Percentiles rank a stretch among this genome's conserved stretches.
Evolutionary conservation across 2,329 filamentous ascomycete genomes (phyloP).

Genomic region (Pseudogymnoascus sp.): DNA sequence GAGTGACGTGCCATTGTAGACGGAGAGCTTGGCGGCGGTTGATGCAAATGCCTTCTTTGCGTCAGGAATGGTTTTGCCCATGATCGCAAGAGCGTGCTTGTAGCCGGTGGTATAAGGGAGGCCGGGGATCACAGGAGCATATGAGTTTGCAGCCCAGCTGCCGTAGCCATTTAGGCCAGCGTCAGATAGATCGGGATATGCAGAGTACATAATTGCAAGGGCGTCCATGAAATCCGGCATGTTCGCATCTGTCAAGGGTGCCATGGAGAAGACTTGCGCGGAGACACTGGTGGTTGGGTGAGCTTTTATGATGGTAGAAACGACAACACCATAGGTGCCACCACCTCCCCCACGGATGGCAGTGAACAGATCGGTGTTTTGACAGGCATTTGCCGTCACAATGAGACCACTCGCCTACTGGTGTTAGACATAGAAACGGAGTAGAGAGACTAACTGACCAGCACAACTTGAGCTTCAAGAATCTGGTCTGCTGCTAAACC

Average conservation of each 20-base stretch:
- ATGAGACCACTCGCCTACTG: conserved; percentile 25
- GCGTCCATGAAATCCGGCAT: conserved; percentile 23
- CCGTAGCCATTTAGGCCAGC: conserved; percentile 24
- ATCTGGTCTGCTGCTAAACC: conserved; percentile 37
- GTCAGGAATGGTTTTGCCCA: conserved; percentile 21
- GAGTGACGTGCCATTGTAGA: conserved; percentile 17
- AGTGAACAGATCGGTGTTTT: conserved; percentile 31
- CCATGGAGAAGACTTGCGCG: conserved; percentile 20
- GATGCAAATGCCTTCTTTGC: conserved; percentile 18
- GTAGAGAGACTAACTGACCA: conserved; percentile 13
- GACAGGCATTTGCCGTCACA: conserved; percentile 28
- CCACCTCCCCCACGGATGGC: conserved; percentile 34
- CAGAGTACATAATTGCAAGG: conserved; percentile 24
- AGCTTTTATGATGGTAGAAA: conserved; percentile 33
- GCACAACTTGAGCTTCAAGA: conserved; percentile 34
- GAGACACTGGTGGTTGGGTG: conserved; percentile 28
- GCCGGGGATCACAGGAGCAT: conserved; percentile 19
- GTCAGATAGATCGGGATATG: conserved; percentile 26
- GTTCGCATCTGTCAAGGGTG: conserved; percentile 18
- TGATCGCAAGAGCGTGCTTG: conserved; percentile 23
- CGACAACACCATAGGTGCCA: conserved; percentile 29
- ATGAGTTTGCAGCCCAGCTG: conserved; percentile 24
- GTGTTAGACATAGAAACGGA: background rate
- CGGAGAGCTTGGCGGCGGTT: conserved; percentile 15
- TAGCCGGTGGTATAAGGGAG: conserved; percentile 22